Base-by-base conservation (phyloP, 805 yeast species). In the Debaryomyces castellii region DNA sequence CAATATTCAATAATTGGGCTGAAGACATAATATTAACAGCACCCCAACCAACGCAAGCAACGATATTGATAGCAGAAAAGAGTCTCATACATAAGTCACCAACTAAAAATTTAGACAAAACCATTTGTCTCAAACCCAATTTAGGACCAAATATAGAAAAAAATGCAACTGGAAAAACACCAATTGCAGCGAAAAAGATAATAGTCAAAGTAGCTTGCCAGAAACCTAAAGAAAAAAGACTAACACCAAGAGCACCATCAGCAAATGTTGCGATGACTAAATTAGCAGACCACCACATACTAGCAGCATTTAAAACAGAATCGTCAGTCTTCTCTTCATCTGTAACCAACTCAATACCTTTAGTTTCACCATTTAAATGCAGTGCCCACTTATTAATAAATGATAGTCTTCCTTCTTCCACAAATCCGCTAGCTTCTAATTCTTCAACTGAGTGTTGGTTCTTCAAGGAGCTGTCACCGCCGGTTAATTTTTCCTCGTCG, bases 11-110 rank as follows among this genome's bases (percentile, higher is more conserved):
- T 51, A 90, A 71, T 66, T 89, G 94, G 20, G 96, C 96, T 27
- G 94, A 82, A 24, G 90, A 86, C 80, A 90, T 87, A 50, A 87
- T 88, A 68, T 91, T 91, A 40, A 89, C 92, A 7, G 96, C 89
- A 67, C 94, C 87, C 97, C 97, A 91, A 56, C 97, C 97, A 46
- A 90, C 81, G 78, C 96, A 88, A 22, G 96, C 91, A 51, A 91
- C 66, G 58, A 83, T 78, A 61, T 90, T 89, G 63, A 91, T 74
- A 38, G 84, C 64, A 8, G 95, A 84, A 58, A 89, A 85, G 46
- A 89, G 75, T 63, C 96, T 80, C 68, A 87, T 83, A 39, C 86
- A 84, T 25, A 72, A 62, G 65, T 85, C 82, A 51, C 97, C 97
- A 50, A 83, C 76, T 55, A 89, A 76, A 66, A 75, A 90, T 55